A percentile compares a stretch with the other conserved stretches of the same genome.
These are phyloP conservation scores for Colletotrichum navitas DNA, from an alignment of 2,329 filamentous ascomycete genomes.

Conservation along the genomic window DNA sequence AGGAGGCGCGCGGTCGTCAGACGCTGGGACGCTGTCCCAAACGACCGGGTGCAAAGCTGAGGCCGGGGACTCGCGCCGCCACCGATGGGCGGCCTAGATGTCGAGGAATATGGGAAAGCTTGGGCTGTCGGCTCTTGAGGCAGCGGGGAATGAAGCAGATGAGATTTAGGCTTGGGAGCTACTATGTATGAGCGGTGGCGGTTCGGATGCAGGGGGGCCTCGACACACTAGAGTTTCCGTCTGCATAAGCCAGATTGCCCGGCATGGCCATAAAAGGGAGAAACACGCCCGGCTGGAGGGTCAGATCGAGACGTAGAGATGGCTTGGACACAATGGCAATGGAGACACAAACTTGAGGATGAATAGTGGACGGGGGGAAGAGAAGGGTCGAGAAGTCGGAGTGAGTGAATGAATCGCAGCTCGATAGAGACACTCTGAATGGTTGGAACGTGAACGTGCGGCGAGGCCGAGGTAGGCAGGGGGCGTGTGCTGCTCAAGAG, in stretches of 20 bases:
- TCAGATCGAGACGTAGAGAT: conserved; percentile 10
- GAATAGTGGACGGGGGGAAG: not conserved
- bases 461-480: conserved; percentile 30
- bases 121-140: conserved; percentile 2
- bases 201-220: conserved; percentile 5
- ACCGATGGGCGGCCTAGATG: not conserved
- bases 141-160: not conserved
- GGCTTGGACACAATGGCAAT: conserved; percentile 6
- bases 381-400: conserved; percentile 4
- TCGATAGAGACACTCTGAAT: conserved; percentile 13
- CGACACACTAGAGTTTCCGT: conserved; percentile 18
- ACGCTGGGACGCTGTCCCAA: conserved; percentile 26
- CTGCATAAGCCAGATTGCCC: conserved; percentile 1
- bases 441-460: conserved; percentile 18
- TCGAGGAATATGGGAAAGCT: conserved; percentile 3
- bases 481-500: conserved; percentile 20
- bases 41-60: conserved; percentile 13
- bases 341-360: not conserved
- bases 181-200: conserved; percentile 19
- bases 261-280: not conserved
- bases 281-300: not conserved
- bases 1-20: conserved; percentile 22
- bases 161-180: conserved; percentile 17
- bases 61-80: conserved; percentile 10
- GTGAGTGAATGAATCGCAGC: conserved; percentile 17